Conservation (phyloP, 1,284 basidiomycete genomes). For the Trametes versicolor region DNA sequence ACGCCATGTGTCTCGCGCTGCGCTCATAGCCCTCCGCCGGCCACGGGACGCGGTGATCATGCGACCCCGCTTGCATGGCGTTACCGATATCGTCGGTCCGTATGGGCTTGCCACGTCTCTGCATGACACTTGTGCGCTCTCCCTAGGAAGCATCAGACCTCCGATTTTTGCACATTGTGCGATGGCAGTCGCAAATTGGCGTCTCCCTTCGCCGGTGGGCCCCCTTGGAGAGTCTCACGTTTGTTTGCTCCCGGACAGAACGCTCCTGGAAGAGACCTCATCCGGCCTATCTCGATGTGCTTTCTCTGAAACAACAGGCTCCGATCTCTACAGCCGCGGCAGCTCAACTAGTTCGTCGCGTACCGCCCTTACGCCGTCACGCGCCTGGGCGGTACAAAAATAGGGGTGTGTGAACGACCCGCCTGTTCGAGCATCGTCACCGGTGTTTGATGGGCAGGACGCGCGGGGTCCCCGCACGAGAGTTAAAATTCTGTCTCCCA, state of each 20-base stretch:
- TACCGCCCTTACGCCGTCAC: slow-evolving; percentile 13
- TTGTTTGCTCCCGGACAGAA: slow-evolving; percentile 3
- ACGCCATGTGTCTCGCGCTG: slow-evolving; percentile 8
- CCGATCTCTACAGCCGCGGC: background rate
- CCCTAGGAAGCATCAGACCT: slow-evolving; percentile 3
- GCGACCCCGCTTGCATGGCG: background rate
- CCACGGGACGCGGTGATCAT: slow-evolving; percentile 5
- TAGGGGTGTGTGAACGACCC: slow-evolving; percentile 27
- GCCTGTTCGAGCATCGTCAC: slow-evolving; percentile 17
- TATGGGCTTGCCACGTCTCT: background rate
- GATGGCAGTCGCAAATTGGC: background rate
- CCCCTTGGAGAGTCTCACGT: background rate
- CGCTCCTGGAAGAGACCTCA: background rate
- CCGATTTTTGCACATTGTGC: slow-evolving; percentile 1
- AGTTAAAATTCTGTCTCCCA: slow-evolving; percentile 26
- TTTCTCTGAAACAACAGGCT: background rate
- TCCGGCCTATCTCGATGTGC: background rate
- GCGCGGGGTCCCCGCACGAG: slow-evolving; percentile 20
- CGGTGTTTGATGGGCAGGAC: slow-evolving; percentile 28
- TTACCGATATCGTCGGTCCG: background rate
- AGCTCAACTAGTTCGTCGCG: background rate
- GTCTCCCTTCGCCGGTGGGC: background rate
- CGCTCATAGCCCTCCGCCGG: background rate
- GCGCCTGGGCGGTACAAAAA: slow-evolving; percentile 19
- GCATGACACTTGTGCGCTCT: slow-evolving; percentile 4